Conservation (phyloP, 2,329 filamentous ascomycete species). For the Stagonosporopsis chrysanthemi region DNA sequence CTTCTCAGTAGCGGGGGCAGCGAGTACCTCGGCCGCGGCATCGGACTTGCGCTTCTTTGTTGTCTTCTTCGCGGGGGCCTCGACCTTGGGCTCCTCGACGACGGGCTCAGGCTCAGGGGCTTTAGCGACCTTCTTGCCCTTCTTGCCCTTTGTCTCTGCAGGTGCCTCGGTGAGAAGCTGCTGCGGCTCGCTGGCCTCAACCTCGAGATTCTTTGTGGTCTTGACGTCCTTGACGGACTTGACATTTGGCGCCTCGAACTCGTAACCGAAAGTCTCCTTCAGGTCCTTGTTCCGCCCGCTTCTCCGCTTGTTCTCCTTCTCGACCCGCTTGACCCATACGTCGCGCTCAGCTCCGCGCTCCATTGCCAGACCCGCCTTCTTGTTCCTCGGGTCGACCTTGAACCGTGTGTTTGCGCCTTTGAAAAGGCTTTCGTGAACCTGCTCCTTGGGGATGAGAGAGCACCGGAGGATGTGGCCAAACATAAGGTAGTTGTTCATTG, state of each 20-base stretch:
- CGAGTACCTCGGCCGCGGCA: conserved; percentile 17
- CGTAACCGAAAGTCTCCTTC: conserved; percentile 81
- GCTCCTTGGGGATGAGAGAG: conserved; percentile 76
- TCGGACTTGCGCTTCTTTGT: conserved; percentile 38
- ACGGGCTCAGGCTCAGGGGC: conserved; percentile 37
- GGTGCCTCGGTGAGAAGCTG: conserved; percentile 34
- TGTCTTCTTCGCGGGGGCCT: conserved; percentile 20
- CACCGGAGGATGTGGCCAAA: conserved; percentile 95
- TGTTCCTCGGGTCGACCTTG: conserved; percentile 87
- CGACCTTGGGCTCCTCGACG: conserved; percentile 18
- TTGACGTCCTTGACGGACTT: conserved; percentile 64
- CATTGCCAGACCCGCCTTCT: conserved; percentile 79
- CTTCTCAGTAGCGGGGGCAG: conserved; percentile 27
- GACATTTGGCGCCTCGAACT: conserved; percentile 76
- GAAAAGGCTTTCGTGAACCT: conserved; percentile 83
- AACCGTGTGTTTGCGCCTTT: conserved; percentile 90
- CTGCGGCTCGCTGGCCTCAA: conserved; percentile 37
- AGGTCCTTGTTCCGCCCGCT: conserved; percentile 74
- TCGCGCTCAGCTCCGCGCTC: conserved; percentile 75
- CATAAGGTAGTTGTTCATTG: conserved; percentile 97
- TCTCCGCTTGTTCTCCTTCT: conserved; percentile 75
- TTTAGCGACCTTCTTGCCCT: conserved; percentile 39
- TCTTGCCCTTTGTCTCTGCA: conserved; percentile 41
- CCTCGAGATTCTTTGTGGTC: conserved; percentile 19
- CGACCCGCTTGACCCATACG: conserved; percentile 79